These are phyloP conservation scores for Cercospora citrullina DNA, from an alignment of 2,329 filamentous ascomycete genomes.

Conservation along the genomic window DNA sequence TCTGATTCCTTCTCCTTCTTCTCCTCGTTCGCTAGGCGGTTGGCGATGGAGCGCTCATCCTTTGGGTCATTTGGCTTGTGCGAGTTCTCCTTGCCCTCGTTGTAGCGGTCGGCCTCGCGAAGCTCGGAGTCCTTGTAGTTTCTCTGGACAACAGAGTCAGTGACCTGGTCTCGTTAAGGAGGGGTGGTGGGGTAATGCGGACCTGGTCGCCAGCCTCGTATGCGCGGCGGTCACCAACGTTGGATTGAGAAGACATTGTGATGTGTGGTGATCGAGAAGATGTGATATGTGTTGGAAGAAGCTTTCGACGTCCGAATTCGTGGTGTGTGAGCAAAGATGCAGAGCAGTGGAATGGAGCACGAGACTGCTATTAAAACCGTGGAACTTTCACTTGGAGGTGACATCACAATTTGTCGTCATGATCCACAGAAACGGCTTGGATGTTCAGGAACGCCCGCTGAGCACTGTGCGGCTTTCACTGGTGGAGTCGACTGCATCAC, in stretches of 20 bases:
- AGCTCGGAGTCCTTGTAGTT: constrained; percentile 51
- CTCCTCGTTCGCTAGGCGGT: constrained; percentile 66
- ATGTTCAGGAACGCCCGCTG: constrained; percentile 5
- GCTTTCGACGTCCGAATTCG: neutral
- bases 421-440: constrained; percentile 5
- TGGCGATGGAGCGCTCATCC: constrained; percentile 70
- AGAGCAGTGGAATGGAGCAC: constrained; percentile 12
- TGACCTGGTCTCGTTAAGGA: neutral
- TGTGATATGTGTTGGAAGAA: neutral
- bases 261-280: neutral
- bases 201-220: constrained; percentile 77
- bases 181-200: constrained; percentile 15
- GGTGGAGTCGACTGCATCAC: constrained; percentile 3
- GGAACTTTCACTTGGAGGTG: constrained; percentile 7
- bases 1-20: constrained; percentile 52
- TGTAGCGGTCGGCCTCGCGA: constrained; percentile 58
- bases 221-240: constrained; percentile 63
- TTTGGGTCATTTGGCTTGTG: constrained; percentile 72
- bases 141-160: constrained; percentile 43
- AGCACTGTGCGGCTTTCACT: neutral
- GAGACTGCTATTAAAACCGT: constrained; percentile 6
- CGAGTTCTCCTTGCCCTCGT: constrained; percentile 70
- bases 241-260: constrained; percentile 56
- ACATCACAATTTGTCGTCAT: constrained; percentile 10
- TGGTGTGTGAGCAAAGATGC: neutral